Percentiles rank a stretch among this genome's conserved stretches.
Conservation (phyloP, 1,284 basidiomycete genomes). For the Trametes polyzona region DNA sequence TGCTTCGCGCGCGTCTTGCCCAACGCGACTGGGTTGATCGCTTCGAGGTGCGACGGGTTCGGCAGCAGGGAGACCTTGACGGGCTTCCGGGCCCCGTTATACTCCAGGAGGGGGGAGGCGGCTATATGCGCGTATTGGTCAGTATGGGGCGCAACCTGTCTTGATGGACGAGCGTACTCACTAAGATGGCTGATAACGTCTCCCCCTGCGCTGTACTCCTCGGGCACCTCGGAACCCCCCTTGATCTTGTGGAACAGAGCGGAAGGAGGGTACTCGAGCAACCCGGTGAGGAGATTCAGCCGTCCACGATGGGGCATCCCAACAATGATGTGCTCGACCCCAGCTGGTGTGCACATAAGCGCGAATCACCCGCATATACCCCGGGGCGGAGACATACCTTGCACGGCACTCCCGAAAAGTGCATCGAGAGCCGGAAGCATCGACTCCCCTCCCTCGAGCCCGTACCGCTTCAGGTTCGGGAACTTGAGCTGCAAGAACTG, state of each 20-base stretch:
- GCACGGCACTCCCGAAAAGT: constrained; percentile 69
- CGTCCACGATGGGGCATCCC: constrained; percentile 90
- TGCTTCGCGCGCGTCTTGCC: constrained; percentile 94
- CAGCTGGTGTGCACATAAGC: constrained; percentile 46
- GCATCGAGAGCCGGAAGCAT: constrained; percentile 86
- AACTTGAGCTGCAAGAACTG: constrained; percentile 82
- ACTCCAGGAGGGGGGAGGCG: constrained; percentile 62
- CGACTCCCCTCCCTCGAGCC: constrained; percentile 87
- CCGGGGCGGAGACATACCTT: constrained; percentile 50
- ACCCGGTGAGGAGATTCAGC: constrained; percentile 82
- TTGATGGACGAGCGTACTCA: constrained; percentile 32
- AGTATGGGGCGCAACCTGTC: not conserved
- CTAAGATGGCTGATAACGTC: constrained; percentile 88
- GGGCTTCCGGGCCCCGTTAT: constrained; percentile 50
- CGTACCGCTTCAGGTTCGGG: constrained; percentile 84
- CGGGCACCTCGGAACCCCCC: constrained; percentile 73
- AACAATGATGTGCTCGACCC: constrained; percentile 73
- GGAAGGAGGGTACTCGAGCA: constrained; percentile 68
- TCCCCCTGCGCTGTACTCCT: constrained; percentile 71
- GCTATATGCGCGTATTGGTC: constrained; percentile 42
- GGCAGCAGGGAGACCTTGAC: constrained; percentile 81
- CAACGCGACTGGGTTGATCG: constrained; percentile 82
- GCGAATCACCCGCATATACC: not conserved
- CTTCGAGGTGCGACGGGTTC: constrained; percentile 90
- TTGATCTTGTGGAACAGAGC: constrained; percentile 86